Evolutionary conservation across 768 basidiomycete species (phyloP).

Genomic region (Suillus placidus): DNA sequence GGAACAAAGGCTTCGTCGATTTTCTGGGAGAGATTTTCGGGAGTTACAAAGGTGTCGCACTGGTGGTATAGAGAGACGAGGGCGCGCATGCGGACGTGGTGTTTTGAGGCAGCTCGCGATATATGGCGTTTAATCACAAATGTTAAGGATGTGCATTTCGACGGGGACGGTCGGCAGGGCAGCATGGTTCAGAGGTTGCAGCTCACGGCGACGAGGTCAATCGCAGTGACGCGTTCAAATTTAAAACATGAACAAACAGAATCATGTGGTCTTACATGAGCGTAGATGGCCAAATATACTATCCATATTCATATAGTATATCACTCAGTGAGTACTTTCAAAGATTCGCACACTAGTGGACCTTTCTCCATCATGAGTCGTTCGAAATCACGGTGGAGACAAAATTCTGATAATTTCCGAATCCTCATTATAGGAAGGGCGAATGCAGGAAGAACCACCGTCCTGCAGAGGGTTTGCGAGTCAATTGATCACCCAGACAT

Average conservation of each 20-base stretch:
- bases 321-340: too few relatives aligned
- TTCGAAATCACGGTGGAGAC: too few relatives aligned
- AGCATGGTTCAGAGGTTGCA: neutral
- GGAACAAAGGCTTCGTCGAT: constrained; percentile 65
- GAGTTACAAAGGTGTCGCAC: constrained; percentile 68
- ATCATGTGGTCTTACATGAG: too few relatives aligned
- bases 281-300: too few relatives aligned
- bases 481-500: neutral
- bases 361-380: too few relatives aligned
- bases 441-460: neutral
- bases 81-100: constrained; percentile 56
- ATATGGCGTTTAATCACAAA: neutral
- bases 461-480: neutral
- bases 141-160: neutral
- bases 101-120: constrained; percentile 11
- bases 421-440: neutral
- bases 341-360: too few relatives aligned
- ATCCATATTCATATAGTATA: too few relatives aligned
- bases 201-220: neutral
- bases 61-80: constrained; percentile 82
- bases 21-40: constrained; percentile 61
- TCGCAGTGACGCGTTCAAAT: neutral
- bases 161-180: neutral
- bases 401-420: too few relatives aligned
- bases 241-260: neutral